These are phyloP conservation scores for Suillus ampliporus DNA, from an alignment of 768 basidiomycete genomes.

Conservation along the genomic window DNA sequence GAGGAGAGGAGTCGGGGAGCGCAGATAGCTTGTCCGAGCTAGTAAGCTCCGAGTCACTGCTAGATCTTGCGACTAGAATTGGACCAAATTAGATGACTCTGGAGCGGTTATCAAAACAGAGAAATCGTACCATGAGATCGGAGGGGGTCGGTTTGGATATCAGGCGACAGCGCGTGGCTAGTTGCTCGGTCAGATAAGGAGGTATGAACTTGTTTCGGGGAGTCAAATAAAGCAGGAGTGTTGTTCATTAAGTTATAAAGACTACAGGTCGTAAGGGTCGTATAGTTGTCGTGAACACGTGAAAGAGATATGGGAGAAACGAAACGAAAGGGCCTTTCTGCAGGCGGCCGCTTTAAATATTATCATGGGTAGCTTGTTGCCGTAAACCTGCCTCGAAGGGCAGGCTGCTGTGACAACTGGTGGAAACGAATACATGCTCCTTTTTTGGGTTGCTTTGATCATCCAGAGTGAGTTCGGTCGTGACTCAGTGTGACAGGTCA, in stretches of 20 bases:
- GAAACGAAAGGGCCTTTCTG: not conserved
- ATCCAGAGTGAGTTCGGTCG: slow-evolving; percentile 21
- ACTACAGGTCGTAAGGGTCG: slow-evolving; percentile 14
- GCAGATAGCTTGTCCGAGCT: slow-evolving; percentile 53
- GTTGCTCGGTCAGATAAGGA: slow-evolving; percentile 13
- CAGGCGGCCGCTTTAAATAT: slow-evolving; percentile 23
- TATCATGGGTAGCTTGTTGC: slow-evolving; percentile 16
- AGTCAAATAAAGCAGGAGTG: slow-evolving; percentile 21
- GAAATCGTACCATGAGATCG: slow-evolving; percentile 19
- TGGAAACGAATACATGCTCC: slow-evolving; percentile 23
- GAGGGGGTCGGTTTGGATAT: not conserved
- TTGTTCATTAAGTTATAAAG: slow-evolving; percentile 26
- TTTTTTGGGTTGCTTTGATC: slow-evolving; percentile 26
- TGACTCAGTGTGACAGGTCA: slow-evolving; percentile 18
- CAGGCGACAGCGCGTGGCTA: slow-evolving; percentile 3
- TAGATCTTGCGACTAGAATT: not conserved
- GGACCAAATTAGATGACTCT: not conserved
- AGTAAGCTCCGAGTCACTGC: slow-evolving; percentile 36
- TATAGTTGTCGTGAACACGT: slow-evolving; percentile 19
- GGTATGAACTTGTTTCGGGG: slow-evolving; percentile 20
- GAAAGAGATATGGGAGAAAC: slow-evolving; percentile 12
- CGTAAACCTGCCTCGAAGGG: slow-evolving; percentile 25
- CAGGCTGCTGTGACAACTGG: not conserved
- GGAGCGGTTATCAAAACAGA: not conserved
- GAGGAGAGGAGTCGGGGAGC: slow-evolving; percentile 42